These are phyloP conservation scores for Cladosporium sp. DNA, from an alignment of 2,329 filamentous ascomycete genomes.

Conservation along the genomic window DNA sequence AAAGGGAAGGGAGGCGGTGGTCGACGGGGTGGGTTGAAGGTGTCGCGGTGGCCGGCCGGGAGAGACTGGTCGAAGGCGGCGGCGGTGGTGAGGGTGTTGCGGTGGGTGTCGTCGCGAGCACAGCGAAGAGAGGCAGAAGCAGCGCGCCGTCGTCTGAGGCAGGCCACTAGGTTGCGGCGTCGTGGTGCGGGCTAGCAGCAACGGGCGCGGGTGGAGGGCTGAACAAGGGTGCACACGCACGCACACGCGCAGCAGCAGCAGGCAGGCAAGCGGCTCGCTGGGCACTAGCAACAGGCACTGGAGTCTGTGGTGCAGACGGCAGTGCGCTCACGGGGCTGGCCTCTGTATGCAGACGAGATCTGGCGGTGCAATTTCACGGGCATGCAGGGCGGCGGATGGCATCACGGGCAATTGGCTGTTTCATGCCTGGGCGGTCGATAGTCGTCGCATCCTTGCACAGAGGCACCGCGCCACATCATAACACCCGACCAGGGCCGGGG, in stretches of 20 bases:
- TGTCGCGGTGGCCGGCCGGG: slow-evolving; percentile 11
- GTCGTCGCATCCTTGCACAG: not conserved
- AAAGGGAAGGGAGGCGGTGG: not conserved
- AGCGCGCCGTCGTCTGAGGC: slow-evolving; percentile 8
- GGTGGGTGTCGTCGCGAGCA: not conserved
- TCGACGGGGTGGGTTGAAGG: not conserved
- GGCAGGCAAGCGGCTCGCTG: not conserved
- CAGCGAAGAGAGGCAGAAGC: not conserved
- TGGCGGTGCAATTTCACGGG: slow-evolving; percentile 6
- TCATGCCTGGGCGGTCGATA: slow-evolving; percentile 3
- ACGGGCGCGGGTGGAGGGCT: not conserved
- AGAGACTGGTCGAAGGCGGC: slow-evolving; percentile 7
- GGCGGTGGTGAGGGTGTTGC: not conserved
- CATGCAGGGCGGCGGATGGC: not conserved
- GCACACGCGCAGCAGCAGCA: not conserved
- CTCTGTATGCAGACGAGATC: not conserved
- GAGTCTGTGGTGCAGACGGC: not conserved
- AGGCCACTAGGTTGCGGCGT: not conserved
- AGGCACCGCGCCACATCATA: too few species aligned
- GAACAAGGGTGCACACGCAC: not conserved
- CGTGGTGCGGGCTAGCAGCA: not conserved
- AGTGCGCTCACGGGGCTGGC: not conserved
- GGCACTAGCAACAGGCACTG: too few species aligned
- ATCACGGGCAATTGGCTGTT: slow-evolving; percentile 1
- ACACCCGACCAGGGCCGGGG: not conserved